Evolutionary conservation across 345 rosid species (phyloP).

Genomic region (Pugionium dolabratum): DNA sequence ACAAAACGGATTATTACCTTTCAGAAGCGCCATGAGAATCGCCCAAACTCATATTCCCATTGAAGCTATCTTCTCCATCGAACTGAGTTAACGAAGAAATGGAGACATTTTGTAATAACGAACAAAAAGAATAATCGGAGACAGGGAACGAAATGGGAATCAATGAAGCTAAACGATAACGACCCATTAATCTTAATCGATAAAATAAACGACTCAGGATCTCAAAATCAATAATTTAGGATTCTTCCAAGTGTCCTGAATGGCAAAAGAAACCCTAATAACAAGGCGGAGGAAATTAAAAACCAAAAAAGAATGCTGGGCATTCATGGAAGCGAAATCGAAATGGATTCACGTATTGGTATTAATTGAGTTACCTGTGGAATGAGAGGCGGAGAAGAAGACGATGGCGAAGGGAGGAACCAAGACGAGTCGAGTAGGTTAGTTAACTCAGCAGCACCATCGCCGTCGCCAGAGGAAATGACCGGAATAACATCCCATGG

Average conservation of each 20-base stretch:
- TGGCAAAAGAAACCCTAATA: neutral
- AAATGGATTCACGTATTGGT: constrained; percentile 11
- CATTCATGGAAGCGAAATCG: constrained; percentile 42
- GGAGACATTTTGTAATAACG: constrained; percentile 12
- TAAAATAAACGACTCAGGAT: constrained; percentile 41
- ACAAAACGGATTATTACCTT: constrained; percentile 51
- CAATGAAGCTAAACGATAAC: constrained; percentile 40
- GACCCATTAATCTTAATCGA: constrained; percentile 69
- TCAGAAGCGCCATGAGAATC: constrained; percentile 58
- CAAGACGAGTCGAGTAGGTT: constrained; percentile 42
- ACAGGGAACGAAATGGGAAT: constrained; percentile 28
- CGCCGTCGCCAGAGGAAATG: constrained; percentile 2
- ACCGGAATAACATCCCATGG: constrained; percentile 88
- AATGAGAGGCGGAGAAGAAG: constrained; percentile 43
- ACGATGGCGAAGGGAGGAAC: constrained; percentile 28
- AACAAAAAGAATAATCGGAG: constrained; percentile 36
- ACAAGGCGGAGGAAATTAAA: neutral
- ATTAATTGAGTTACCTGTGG: constrained; percentile 40
- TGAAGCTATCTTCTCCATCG: constrained; percentile 54
- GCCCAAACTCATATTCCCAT: constrained; percentile 65
- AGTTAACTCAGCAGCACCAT: constrained; percentile 26
- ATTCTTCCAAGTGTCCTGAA: constrained; percentile 41
- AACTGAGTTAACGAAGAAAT: constrained; percentile 44
- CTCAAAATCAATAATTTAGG: constrained; percentile 54
- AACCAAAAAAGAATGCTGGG: constrained; percentile 43